Percentiles rank a stretch among this genome's conserved stretches.
These are phyloP conservation scores for Globisporangium solare DNA, from an alignment of 352 stramenopile species.

Conservation along the genomic window DNA sequence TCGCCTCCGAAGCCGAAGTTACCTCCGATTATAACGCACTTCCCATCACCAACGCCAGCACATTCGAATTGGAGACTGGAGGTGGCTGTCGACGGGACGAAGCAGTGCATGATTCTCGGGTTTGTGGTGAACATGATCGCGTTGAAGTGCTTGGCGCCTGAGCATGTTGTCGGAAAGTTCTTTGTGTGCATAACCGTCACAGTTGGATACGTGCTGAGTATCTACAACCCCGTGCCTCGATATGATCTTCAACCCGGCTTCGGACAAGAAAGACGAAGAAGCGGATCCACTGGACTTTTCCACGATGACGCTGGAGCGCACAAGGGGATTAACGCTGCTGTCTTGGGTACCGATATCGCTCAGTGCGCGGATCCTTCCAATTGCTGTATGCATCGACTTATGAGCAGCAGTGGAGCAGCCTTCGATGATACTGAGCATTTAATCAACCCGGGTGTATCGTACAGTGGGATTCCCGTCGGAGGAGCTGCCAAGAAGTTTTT, in stretches of 20 bases:
- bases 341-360: slow-evolving; percentile 23
- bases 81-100: slow-evolving; percentile 52
- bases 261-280: slow-evolving; percentile 3
- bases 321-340: slow-evolving; percentile 9
- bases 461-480: neutral
- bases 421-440: too few species aligned
- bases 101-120: slow-evolving; percentile 69
- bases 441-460: neutral
- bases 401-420: neutral
- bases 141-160: slow-evolving; percentile 53
- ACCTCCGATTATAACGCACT: slow-evolving; percentile 14
- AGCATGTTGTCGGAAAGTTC: slow-evolving; percentile 64
- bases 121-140: slow-evolving; percentile 78
- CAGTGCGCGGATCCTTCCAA: slow-evolving; percentile 34
- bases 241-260: neutral
- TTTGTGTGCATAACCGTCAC: slow-evolving; percentile 53
- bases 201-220: slow-evolving; percentile 34
- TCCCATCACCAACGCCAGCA: neutral
- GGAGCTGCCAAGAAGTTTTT: slow-evolving; percentile 36
- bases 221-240: slow-evolving; percentile 42
- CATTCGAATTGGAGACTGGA: slow-evolving; percentile 48
- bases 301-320: neutral
- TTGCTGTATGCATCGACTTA: slow-evolving; percentile 50
- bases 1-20: slow-evolving; percentile 21
- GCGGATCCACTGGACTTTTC: neutral